These are phyloP conservation scores for Calonectria hongkongensis DNA, from an alignment of 2,329 filamentous ascomycete genomes.

Conservation along the genomic window DNA sequence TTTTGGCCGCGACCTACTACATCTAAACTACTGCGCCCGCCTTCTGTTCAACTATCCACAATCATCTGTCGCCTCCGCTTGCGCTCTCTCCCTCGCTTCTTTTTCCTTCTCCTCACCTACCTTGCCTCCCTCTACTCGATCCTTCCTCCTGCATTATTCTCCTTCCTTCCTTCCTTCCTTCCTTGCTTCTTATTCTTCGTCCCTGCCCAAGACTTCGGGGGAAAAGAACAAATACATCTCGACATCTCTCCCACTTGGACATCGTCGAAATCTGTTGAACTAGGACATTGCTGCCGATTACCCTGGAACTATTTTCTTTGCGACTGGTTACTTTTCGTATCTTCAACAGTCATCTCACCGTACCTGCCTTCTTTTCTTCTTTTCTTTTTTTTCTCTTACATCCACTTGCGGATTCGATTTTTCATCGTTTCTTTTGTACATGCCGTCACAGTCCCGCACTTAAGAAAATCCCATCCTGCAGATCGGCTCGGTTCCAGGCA, in stretches of 20 bases:
- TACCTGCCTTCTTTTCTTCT: constrained; percentile 36
- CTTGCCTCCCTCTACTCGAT: neutral
- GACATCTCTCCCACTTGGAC: constrained; percentile 2
- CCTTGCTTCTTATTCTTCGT: neutral
- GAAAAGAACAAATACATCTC: neutral
- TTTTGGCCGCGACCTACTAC: constrained; percentile 51
- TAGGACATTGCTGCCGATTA: constrained; percentile 28
- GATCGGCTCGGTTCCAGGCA: constrained; percentile 47
- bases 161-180: neutral
- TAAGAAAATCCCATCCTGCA: constrained; percentile 43
- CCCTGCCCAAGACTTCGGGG: constrained; percentile 28
- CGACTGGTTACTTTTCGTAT: constrained; percentile 36
- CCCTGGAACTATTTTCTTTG: constrained; percentile 14
- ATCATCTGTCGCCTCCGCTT: constrained; percentile 41
- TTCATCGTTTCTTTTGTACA: constrained; percentile 38
- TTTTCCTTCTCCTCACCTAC: constrained; percentile 12
- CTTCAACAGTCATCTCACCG: constrained; percentile 28
- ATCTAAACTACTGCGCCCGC: constrained; percentile 51
- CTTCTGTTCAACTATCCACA: constrained; percentile 31
- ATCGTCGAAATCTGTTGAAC: constrained; percentile 17
- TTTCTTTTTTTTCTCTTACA: constrained; percentile 10
- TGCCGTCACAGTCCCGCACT: constrained; percentile 41
- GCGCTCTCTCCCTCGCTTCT: constrained; percentile 26
- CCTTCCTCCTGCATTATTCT: constrained; percentile 30
- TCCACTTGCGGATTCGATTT: constrained; percentile 31